These are phyloP conservation scores for Castanea crenata DNA, from an alignment of 306 rosid genomes.

Conservation along the genomic window DNA sequence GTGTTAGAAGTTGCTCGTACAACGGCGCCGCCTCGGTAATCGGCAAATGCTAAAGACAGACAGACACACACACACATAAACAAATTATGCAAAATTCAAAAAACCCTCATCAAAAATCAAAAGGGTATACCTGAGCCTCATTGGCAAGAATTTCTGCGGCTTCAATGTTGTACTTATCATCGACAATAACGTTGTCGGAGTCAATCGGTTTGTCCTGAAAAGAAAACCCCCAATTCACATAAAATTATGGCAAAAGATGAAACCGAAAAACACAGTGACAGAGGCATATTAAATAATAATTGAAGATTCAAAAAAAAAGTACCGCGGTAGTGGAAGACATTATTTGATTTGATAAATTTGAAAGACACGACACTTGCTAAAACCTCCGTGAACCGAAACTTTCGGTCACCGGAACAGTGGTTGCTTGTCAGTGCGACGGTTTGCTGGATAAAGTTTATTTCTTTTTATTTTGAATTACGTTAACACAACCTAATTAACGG, in stretches of 20 bases:
- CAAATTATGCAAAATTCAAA: not conserved
- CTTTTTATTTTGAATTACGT: too few relatives aligned
- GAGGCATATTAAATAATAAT: not conserved
- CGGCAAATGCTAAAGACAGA: conserved; percentile 61
- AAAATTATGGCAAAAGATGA: not conserved
- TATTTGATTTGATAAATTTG: too few relatives aligned
- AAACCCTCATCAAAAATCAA: not conserved
- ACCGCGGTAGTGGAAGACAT: too few relatives aligned
- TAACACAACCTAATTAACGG: too few relatives aligned
- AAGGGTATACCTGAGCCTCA: conserved; percentile 57
- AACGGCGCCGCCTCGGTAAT: conserved; percentile 80
- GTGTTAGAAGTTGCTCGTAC: conserved; percentile 76
- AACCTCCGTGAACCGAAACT: too few relatives aligned
- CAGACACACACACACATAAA: not conserved
- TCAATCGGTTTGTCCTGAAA: conserved; percentile 32
- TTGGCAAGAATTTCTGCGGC: conserved; percentile 66
- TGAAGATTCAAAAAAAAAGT: not conserved
- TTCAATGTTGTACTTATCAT: conserved; percentile 66
- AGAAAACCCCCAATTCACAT: not conserved
- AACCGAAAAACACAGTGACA: not conserved
- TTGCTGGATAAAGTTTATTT: too few relatives aligned
- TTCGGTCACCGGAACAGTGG: too few relatives aligned
- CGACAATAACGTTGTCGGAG: conserved; percentile 8
- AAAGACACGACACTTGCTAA: too few relatives aligned
- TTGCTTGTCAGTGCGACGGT: too few relatives aligned